phyloP scores from a whole-genome alignment of 768 basidiomycete species.

The Clitopilus passeckerianus region DNA sequence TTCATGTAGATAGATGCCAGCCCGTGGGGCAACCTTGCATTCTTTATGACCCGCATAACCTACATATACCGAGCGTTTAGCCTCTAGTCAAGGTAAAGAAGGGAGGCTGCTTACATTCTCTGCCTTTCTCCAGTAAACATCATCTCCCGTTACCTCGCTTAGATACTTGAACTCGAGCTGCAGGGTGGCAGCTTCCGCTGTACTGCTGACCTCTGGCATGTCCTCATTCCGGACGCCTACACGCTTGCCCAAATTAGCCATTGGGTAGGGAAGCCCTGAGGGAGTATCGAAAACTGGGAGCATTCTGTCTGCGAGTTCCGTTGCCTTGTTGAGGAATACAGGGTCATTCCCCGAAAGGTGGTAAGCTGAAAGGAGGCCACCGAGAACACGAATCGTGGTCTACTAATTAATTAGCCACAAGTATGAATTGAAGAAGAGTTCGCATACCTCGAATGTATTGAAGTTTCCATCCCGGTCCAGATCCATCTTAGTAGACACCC shows the following conservation, averaged over 20 bases:
- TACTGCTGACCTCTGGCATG: constrained; percentile 60
- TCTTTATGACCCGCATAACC: constrained; percentile 68
- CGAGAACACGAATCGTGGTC: constrained; percentile 91
- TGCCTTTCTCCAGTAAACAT: constrained; percentile 74
- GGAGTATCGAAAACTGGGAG: constrained; percentile 79
- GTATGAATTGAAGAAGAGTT: neutral
- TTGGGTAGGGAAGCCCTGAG: constrained; percentile 76
- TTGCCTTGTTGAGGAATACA: constrained; percentile 70
- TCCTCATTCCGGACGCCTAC: constrained; percentile 57
- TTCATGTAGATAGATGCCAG: constrained; percentile 82
- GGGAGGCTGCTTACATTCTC: constrained; percentile 51
- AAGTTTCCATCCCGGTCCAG: constrained; percentile 78
- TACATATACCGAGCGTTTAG: constrained; percentile 9
- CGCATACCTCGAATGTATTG: constrained; percentile 85
- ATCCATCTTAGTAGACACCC: constrained; percentile 64
- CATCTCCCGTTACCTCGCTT: constrained; percentile 71
- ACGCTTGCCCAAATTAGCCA: constrained; percentile 64
- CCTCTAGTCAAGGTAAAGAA: neutral
- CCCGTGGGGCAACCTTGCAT: constrained; percentile 59
- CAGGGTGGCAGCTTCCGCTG: constrained; percentile 84
- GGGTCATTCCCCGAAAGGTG: constrained; percentile 66
- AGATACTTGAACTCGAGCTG: constrained; percentile 92
- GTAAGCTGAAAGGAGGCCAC: constrained; percentile 85
- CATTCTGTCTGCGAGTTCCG: constrained; percentile 83
- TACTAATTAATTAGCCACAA: constrained; percentile 20